phyloP scores from a whole-genome alignment of 2,329 filamentous ascomycete genomes.

The Pezicula carpinea region DNA sequence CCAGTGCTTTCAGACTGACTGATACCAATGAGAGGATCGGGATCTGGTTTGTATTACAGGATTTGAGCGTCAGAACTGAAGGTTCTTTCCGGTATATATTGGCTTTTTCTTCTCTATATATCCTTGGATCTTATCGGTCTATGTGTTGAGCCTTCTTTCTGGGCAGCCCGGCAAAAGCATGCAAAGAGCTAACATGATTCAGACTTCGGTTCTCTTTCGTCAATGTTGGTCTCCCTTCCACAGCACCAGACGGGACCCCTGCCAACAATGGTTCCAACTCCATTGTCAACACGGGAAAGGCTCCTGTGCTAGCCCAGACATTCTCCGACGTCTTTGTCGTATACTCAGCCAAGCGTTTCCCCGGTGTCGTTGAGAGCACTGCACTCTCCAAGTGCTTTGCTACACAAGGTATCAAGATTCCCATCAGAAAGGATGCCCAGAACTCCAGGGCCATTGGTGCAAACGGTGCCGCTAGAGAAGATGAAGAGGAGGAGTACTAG shows the following conservation, averaged over 20 bases:
- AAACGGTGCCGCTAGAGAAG: constrained; percentile 13
- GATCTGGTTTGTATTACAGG: constrained; percentile 95
- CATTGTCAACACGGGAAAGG: constrained; percentile 66
- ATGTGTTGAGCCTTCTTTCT: too few relatives aligned
- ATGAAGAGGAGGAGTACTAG: constrained; percentile 24
- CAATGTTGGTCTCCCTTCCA: constrained; percentile 60
- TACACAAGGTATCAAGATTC: constrained; percentile 91
- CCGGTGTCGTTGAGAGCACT: constrained; percentile 93
- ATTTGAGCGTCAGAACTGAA: constrained; percentile 90
- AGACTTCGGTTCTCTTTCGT: constrained; percentile 72
- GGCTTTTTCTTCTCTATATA: not conserved
- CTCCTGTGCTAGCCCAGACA: constrained; percentile 76
- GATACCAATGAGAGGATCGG: constrained; percentile 78
- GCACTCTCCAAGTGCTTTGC: constrained; percentile 89
- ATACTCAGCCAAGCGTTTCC: constrained; percentile 96
- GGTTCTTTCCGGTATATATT: constrained; percentile 74
- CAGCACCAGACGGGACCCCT: constrained; percentile 18
- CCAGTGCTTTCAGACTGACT: constrained; percentile 79
- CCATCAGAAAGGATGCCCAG: constrained; percentile 79
- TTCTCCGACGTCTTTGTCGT: constrained; percentile 91
- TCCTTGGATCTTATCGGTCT: too few relatives aligned
- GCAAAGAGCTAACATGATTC: not conserved
- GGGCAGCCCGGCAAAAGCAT: too few relatives aligned
- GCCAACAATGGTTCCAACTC: constrained; percentile 31
- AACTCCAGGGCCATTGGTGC: constrained; percentile 16